Evolutionary conservation across 2,329 filamentous ascomycete species (phyloP).

Genomic region (Magnaporthiopsis poae): DNA sequence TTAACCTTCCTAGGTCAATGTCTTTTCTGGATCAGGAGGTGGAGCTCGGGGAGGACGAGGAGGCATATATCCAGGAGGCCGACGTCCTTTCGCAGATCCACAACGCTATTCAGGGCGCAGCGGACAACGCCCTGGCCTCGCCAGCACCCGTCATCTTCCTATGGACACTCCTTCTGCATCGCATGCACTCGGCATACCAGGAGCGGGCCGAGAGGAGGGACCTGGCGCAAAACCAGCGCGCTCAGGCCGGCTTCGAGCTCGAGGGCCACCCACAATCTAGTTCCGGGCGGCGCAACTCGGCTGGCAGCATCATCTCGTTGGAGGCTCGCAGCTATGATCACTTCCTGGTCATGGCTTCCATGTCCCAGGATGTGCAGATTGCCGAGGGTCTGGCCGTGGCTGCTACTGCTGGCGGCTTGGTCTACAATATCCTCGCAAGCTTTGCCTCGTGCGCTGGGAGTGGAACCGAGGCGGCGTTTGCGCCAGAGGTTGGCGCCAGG

Average conservation of each 20-base stretch:
- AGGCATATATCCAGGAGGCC: slow-evolving; percentile 59
- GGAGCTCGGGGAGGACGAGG: slow-evolving; percentile 30
- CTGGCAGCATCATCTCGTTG: slow-evolving; percentile 52
- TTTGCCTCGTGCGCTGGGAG: slow-evolving; percentile 40
- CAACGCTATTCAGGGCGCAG: slow-evolving; percentile 54
- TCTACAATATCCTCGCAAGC: slow-evolving; percentile 43
- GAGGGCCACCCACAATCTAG: slow-evolving; percentile 27
- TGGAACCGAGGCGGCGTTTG: slow-evolving; percentile 37
- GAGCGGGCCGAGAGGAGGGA: slow-evolving; percentile 52
- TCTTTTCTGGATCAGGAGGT: slow-evolving; percentile 45
- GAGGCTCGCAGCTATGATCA: slow-evolving; percentile 50
- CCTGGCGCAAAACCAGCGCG: slow-evolving; percentile 47
- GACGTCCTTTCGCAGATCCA: slow-evolving; percentile 65
- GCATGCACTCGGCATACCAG: slow-evolving; percentile 55
- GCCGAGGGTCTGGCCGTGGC: slow-evolving; percentile 40
- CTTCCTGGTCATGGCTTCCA: slow-evolving; percentile 41
- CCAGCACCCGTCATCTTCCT: slow-evolving; percentile 68
- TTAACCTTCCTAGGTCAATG: slow-evolving; percentile 55
- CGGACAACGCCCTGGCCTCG: slow-evolving; percentile 44
- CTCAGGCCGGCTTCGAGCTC: slow-evolving; percentile 46
- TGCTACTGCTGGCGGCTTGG: slow-evolving; percentile 39
- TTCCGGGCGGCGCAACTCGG: slow-evolving; percentile 45
- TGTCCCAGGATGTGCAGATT: slow-evolving; percentile 41
- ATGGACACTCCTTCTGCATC: slow-evolving; percentile 69
- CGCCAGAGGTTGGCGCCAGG: slow-evolving; percentile 48